Base-by-base conservation (phyloP, 2,329 filamentous ascomycete species). In the Pseudopyricularia javanii region DNA sequence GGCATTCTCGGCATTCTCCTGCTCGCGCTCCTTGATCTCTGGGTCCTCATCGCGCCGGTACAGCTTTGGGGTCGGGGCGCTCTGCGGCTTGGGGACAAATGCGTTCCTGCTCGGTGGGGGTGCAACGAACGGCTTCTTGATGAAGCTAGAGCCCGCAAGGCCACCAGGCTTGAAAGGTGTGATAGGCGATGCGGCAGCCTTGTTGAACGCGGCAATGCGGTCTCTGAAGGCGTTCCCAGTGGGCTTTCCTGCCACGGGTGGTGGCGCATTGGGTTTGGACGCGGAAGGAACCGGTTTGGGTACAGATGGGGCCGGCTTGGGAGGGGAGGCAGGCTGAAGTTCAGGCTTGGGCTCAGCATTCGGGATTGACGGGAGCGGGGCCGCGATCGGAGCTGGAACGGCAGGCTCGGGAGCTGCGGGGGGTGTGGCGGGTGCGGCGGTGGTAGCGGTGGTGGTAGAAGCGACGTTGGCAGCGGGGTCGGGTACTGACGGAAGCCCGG, bases 141-240 rank as follows among this genome's bases (percentile, higher is more conserved):
- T 83, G 63, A 97, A 97, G 49, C 78, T 73, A 54, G 79, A 76
- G 30, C 76, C 72, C 54, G 75, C 69, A 26, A 85, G 70, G 2
- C 81, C 81, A 55, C 78, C 76, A 20, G 90, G 88, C 65, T 95
- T 95, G 71, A 94, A 91, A 1, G 93, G 93, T n/a, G 89, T 80
- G 55, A 93, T 74, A 8, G 93, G 93, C 3, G 90, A 82, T 6
- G 90, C 89, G 35, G 87, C 81, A 47, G 88, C 75, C 66, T 91
- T 93, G 69, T 98, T 98, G 73, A 98, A 98, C 47, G 93, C 91
- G 33, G 93, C 93, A 64, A 98, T 95, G 57, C 93, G 87, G 69
- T 97, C 93, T 64, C 81, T 91, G 73, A 98, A 97, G 2, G 93
- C 89, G 62, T 80, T 87, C 47, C 73, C 76, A 11, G 68, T 66